phyloP scores from a whole-genome alignment of 1,284 basidiomycete genomes.

The Calocybe gambosa region DNA sequence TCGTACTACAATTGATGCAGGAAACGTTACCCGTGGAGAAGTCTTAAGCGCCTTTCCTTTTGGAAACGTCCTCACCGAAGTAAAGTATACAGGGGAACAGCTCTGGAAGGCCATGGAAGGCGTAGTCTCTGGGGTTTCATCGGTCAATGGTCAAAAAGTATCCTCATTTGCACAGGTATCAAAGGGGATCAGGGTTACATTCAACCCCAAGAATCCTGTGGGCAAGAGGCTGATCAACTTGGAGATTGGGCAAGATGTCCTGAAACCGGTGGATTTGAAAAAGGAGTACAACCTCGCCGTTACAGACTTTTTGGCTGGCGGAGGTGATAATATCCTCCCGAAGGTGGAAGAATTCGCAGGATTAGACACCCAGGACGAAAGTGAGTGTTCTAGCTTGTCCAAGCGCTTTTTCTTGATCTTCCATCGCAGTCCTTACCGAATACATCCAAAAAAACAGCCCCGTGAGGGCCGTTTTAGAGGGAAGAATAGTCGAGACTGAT shows the following conservation, averaged over 20 bases:
- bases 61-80: slow-evolving; percentile 6
- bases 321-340: slow-evolving; percentile 10
- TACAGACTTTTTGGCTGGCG: slow-evolving; percentile 6
- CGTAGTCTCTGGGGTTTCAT: slow-evolving; percentile 4
- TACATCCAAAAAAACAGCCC: slow-evolving; percentile 1
- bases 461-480: neutral
- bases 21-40: slow-evolving; percentile 10
- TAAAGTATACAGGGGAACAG: slow-evolving; percentile 5
- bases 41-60: slow-evolving; percentile 9
- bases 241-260: slow-evolving; percentile 6
- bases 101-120: slow-evolving; percentile 7
- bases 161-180: slow-evolving; percentile 6
- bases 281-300: slow-evolving; percentile 5
- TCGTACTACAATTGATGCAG: slow-evolving; percentile 3
- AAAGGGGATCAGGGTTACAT: slow-evolving; percentile 5
- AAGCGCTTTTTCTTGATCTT: neutral
- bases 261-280: slow-evolving; percentile 1
- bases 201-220: slow-evolving; percentile 4
- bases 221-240: slow-evolving; percentile 8
- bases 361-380: slow-evolving; percentile 5
- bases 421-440: neutral
- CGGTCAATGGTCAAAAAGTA: slow-evolving; percentile 6
- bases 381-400: neutral
- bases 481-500: slow-evolving; percentile 2
- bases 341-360: neutral